A percentile compares a stretch with the other conserved stretches of the same genome.
phyloP scores from a whole-genome alignment of 108 stramenopile genomes.

The Skeletonema potamos region DNA sequence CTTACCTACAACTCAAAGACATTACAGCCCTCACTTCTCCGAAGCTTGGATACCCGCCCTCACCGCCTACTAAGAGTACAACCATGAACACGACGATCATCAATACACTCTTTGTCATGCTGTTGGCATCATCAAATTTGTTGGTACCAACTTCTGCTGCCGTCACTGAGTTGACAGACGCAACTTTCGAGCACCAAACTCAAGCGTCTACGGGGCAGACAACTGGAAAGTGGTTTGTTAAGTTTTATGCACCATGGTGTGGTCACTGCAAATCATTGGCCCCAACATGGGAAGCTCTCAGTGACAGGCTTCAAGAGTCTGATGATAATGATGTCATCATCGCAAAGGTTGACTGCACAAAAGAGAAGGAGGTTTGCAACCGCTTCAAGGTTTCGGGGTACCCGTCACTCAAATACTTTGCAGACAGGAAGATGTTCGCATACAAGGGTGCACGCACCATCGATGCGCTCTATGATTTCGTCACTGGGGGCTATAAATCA shows the following conservation, averaged over 20 bases:
- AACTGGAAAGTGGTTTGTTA: constrained; percentile 50
- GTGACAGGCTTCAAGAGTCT: constrained; percentile 26
- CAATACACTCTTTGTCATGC: background rate
- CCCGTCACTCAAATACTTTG: constrained; percentile 60
- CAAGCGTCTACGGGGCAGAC: constrained; percentile 52
- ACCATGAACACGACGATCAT: constrained; percentile 16
- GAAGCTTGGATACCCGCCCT: background rate
- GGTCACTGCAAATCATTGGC: constrained; percentile 49
- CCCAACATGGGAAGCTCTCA: constrained; percentile 45
- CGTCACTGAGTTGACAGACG: constrained; percentile 51
- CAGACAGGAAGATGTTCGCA: constrained; percentile 52
- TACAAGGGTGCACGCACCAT: constrained; percentile 44
- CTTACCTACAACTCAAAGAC: too few relatives aligned
- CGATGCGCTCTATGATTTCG: constrained; percentile 44
- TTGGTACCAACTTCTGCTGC: background rate
- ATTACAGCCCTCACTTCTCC: too few relatives aligned
- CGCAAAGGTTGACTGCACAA: constrained; percentile 55
- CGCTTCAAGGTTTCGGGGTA: constrained; percentile 50
- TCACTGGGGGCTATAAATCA: constrained; percentile 43
- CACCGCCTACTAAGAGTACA: background rate
- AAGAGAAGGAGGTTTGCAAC: constrained; percentile 37
- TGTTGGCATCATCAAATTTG: background rate
- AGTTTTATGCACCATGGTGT: constrained; percentile 60
- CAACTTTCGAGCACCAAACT: constrained; percentile 52
- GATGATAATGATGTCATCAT: constrained; percentile 44